Percentiles rank a stretch among this genome's conserved stretches.
These are phyloP conservation scores for Scytalidium sp. DNA, from an alignment of 2,329 filamentous ascomycete species.

Conservation along the genomic window DNA sequence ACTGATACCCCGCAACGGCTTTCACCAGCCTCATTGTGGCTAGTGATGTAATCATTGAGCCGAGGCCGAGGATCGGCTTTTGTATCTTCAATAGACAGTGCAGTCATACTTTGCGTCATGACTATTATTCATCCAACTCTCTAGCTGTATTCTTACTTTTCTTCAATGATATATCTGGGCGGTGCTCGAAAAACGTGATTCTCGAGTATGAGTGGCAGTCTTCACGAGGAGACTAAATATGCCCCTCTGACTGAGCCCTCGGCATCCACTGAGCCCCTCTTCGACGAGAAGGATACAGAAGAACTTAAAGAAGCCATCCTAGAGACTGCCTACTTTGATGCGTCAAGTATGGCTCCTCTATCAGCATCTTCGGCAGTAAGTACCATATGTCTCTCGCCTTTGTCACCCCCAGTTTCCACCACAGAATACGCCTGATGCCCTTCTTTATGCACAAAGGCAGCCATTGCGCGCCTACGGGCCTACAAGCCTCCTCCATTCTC, in stretches of 20 bases:
- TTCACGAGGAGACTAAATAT: not conserved
- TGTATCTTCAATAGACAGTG: no score
- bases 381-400: constrained; percentile 6
- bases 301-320: constrained; percentile 24
- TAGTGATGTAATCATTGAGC: not conserved
- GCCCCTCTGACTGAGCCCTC: not conserved
- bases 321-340: constrained; percentile 28
- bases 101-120: not conserved
- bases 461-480: constrained; percentile 54
- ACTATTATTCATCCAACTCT: no score
- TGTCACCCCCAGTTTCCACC: not conserved
- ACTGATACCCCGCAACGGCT: no score
- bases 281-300: constrained; percentile 34
- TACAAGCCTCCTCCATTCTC: constrained; percentile 60
- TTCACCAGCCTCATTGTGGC: not conserved
- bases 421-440: constrained; percentile 1
- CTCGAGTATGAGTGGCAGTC: not conserved
- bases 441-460: constrained; percentile 20
- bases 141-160: no score
- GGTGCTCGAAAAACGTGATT: not conserved
- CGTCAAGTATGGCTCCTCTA: constrained; percentile 29
- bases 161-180: no score
- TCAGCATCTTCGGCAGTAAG: constrained; percentile 25
- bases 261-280: constrained; percentile 36
- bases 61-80: not conserved